A percentile compares a stretch with the other conserved stretches of the same genome.
These are phyloP conservation scores for Termitomyces sp. DNA, from an alignment of 768 basidiomycete genomes.

Conservation along the genomic window DNA sequence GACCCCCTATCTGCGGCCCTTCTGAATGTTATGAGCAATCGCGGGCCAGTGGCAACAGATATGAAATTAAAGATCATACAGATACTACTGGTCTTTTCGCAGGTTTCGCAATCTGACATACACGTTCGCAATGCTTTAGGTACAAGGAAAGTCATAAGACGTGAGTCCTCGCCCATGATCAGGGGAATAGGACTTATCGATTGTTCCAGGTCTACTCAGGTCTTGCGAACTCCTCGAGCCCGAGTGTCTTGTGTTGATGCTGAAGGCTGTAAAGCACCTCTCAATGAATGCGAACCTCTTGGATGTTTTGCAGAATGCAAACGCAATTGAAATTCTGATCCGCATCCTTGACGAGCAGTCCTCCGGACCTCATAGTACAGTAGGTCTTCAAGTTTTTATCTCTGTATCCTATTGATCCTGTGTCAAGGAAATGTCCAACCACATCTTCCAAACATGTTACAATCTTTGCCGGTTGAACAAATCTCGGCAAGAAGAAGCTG, in stretches of 20 bases:
- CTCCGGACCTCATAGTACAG: constrained; percentile 74
- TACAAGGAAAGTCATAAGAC: constrained; percentile 80
- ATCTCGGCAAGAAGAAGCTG: constrained; percentile 93
- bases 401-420: constrained; percentile 1
- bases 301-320: constrained; percentile 94
- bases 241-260: constrained; percentile 82
- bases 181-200: not conserved
- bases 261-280: constrained; percentile 94
- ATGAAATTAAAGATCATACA: constrained; percentile 89
- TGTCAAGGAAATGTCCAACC: constrained; percentile 89
- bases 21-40: constrained; percentile 78
- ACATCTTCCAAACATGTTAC: constrained; percentile 96
- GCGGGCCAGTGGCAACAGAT: constrained; percentile 57
- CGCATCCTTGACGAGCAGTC: constrained; percentile 78
- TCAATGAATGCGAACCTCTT: constrained; percentile 90
- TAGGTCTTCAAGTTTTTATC: constrained; percentile 29
- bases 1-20: constrained; percentile 91
- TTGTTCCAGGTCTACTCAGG: constrained; percentile 67
- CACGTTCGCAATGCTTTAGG: constrained; percentile 92
- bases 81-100: constrained; percentile 86
- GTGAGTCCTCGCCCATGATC: constrained; percentile 41
- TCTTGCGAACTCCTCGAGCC: constrained; percentile 85
- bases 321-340: constrained; percentile 89
- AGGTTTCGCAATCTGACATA: constrained; percentile 93
- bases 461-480: constrained; percentile 95